Evolutionary conservation across 78 protist species (phyloP), one percentile per base, ranked within the genome.

Genomic region (Dictyostelium intermedium): DNA sequence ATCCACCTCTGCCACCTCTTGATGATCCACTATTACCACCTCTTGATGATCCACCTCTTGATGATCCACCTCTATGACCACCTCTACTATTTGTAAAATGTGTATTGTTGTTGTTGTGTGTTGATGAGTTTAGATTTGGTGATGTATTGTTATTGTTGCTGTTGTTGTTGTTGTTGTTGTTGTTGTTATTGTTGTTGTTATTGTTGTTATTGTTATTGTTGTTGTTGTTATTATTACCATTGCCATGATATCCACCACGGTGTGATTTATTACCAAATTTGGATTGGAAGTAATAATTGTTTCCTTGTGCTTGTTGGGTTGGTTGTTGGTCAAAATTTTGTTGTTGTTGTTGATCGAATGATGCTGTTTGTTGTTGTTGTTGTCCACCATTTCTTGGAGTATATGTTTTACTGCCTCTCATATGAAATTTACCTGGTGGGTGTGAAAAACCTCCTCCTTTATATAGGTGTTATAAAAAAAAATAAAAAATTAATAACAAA

Each of bases 361-460:
- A 25, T 34, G 60, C 25, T 32, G 83, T 13, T 53, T 53, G 53
- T 76, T 56, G 76, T 4, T 34, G 39, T 50, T 4, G 45, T 13
- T 27, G 50, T 11, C 72, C 30, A 50, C 27, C 47, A 47, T 82
- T 32, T 56, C 84, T 50, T 39, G 70, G 56, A 1, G 84, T 35
- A 43, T 86, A 86, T 32, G 69, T 76, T 80, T 86, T 86, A 47
- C 83, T 73, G 14, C 92, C 92, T 77, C 92, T 73, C 77, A 60
- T 47, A 86, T 86, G 92, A 39, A 86, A 86, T 86, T 66, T 86
- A 23, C 92, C 92, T 53, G 92, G 92, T 74, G 61, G 84, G 11
- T 76, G 79, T 72, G 79, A 72, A 72, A 72, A 34, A 32, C 79
- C 79, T 72, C 79, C 79, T 72, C 37, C 37, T 34, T 30, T 72